Evolutionary conservation across 805 yeast genomes (phyloP).

Genomic region (Ogataea parapolymorpha): DNA sequence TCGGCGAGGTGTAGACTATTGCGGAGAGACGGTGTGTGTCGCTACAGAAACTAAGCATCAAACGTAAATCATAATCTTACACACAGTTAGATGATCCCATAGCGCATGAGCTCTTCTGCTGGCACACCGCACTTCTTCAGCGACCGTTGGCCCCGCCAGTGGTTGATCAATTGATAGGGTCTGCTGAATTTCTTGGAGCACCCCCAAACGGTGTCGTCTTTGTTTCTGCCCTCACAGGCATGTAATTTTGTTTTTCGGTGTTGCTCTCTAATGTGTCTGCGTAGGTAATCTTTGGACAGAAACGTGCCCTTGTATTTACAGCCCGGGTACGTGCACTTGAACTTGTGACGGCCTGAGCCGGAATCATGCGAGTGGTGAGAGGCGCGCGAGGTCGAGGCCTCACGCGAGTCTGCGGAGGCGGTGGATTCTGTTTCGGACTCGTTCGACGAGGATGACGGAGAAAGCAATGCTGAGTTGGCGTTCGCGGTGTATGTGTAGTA

Average conservation of each 20-base stretch:
- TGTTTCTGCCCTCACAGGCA: conserved; percentile 23
- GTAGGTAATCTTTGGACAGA: conserved; percentile 28
- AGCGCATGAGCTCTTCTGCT: conserved; percentile 18
- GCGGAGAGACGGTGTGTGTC: conserved; percentile 1
- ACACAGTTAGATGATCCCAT: conserved; percentile 15
- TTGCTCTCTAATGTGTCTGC: conserved; percentile 32
- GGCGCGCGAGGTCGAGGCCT: neutral
- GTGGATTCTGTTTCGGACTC: conserved; percentile 7
- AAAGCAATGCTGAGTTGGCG: neutral
- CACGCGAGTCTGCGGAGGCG: conserved; percentile 1
- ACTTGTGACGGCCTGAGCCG: conserved; percentile 6
- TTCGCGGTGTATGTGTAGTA: neutral
- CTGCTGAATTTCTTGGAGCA: conserved; percentile 32
- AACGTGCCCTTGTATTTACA: conserved; percentile 32
- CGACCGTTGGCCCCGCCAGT: conserved; percentile 33
- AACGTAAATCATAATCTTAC: conserved; percentile 1
- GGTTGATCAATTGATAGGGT: conserved; percentile 34
- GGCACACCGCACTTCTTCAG: conserved; percentile 31
- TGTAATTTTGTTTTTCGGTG: conserved; percentile 27
- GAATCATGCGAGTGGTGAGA: neutral
- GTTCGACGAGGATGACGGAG: conserved; percentile 4
- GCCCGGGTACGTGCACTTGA: conserved; percentile 20
- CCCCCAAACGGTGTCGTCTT: conserved; percentile 29
- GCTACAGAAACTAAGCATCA: neutral
- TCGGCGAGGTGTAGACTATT: neutral